phyloP scores from a whole-genome alignment of 2,329 filamentous ascomycete species.

The Cordyceps sp. region DNA sequence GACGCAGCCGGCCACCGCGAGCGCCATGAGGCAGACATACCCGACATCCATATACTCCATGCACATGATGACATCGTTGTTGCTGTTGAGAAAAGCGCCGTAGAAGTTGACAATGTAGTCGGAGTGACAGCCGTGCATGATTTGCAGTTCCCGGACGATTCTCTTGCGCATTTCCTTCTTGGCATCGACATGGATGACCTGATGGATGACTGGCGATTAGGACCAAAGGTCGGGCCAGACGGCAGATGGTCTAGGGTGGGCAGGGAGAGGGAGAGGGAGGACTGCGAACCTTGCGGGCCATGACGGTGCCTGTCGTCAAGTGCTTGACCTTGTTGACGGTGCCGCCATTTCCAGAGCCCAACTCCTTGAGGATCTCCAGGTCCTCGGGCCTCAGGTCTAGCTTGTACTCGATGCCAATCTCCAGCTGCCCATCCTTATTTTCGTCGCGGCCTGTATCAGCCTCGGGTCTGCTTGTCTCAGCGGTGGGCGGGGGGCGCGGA shows the following conservation, averaged over 20 bases:
- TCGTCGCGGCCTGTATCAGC: conserved; percentile 43
- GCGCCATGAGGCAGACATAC: conserved; percentile 38
- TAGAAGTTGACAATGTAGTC: conserved; percentile 97
- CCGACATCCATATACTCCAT: conserved; percentile 99
- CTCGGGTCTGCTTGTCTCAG: conserved; percentile 50
- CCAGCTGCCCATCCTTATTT: conserved; percentile 47
- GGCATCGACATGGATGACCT: conserved; percentile 96
- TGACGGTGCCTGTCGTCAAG: conserved; percentile 82
- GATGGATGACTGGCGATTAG: neutral
- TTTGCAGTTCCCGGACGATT: conserved; percentile 91
- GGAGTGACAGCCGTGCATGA: conserved; percentile 96
- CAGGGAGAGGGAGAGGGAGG: neutral
- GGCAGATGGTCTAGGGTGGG: neutral
- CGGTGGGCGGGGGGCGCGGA: conserved; percentile 54
- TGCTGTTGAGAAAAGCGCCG: conserved; percentile 89
- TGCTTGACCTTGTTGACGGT: conserved; percentile 98
- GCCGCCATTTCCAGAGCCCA: conserved; percentile 90
- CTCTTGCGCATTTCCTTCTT: conserved; percentile 95
- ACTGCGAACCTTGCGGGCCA: conserved; percentile 76
- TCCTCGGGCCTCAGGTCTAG: conserved; percentile 85
- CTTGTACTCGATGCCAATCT: conserved; percentile 96
- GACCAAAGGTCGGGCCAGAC: neutral
- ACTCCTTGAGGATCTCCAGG: conserved; percentile 79
- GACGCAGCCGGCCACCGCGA: neutral
- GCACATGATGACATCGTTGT: conserved; percentile 96